Evolutionary conservation across 2,329 filamentous ascomycete species (phyloP), one percentile per base, ranked within the genome.

Genomic region (Plenodomus biglobosus): DNA sequence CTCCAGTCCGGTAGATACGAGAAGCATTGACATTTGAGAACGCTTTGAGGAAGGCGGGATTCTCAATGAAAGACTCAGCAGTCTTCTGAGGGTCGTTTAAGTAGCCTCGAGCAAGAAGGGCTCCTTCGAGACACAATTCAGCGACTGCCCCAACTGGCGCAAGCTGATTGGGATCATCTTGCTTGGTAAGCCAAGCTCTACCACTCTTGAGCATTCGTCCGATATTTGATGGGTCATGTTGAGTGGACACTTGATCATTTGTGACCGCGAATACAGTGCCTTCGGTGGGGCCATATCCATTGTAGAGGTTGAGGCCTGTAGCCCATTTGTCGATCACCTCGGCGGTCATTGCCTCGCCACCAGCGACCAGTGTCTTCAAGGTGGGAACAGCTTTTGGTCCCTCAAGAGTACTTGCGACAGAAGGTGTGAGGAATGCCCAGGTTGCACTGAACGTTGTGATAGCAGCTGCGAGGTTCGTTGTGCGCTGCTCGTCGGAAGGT

Each of bases 391-490:
- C 46, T 1, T 62, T 62, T 2, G 71, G 69, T 1, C 54, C 55
- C 4, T 66, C 58, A 7, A 70, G 56, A 8, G 66, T 54, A 64
- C 73, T 65, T n/a, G 65, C 68, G 1, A 69, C 61, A 7, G 67
- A 68, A 13, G 68, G 67, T 8, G 68, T 71, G 18, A 71, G 48
- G 42, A 66, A 67, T 4, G 62, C 63, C 67, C 65, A 69, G n/a
- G 61, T 59, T 1, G 62, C 63, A 16, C 53, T 52, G 21, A 68
- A 34, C 5, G 52, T 55, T 22, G 62, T 69, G 22, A 70, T 64
- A 2, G 67, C 61, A 13, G 69, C 70, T 5, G 73, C 65, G 10
- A 78, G 68, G 50, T 79, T 73, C 32, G 75, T 72, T 20, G 76
- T 64, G 4, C 76, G 72, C 36, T 78, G 73, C 24, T 69, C 55